Percentiles rank a stretch among this genome's conserved stretches.
These are phyloP conservation scores for Helminthosporium solani DNA, from an alignment of 2,329 filamentous ascomycete genomes.

Conservation along the genomic window DNA sequence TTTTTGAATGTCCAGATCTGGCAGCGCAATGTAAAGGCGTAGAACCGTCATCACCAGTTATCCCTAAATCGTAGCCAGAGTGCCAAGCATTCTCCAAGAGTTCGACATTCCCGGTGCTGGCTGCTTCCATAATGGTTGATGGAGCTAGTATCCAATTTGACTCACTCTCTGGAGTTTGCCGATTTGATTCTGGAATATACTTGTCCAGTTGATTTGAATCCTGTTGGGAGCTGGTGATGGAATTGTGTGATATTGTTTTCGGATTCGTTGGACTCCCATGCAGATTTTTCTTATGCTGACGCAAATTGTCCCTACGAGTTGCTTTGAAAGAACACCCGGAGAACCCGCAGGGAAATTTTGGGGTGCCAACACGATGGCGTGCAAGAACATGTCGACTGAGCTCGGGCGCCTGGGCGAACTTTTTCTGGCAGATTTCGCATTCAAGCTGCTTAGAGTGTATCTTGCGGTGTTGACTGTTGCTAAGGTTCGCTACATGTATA, in stretches of 20 bases:
- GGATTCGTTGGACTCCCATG: too few relatives aligned
- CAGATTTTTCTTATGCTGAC: not conserved
- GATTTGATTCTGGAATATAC: too few relatives aligned
- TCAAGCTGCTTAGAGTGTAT: conserved; percentile 12
- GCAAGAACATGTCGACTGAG: conserved; percentile 7
- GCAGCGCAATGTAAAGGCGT: conserved; percentile 18
- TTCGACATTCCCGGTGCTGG: conserved; percentile 4
- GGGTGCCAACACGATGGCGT: conserved; percentile 9
- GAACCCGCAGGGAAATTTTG: conserved; percentile 5
- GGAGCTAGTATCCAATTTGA: too few relatives aligned
- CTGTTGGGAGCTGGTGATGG: too few relatives aligned
- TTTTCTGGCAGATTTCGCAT: conserved; percentile 7
- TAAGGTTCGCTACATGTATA: not conserved
- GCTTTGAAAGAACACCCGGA: conserved; percentile 5
- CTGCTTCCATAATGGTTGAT: conserved; percentile 6
- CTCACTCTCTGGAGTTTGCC: not conserved
- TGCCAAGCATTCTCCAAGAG: conserved; percentile 1
- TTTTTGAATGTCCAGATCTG: conserved; percentile 7
- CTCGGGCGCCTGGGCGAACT: conserved; percentile 9
- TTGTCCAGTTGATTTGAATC: not conserved
- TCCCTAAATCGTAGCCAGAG: conserved; percentile 2
- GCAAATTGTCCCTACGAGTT: conserved; percentile 13
- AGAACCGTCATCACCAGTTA: conserved; percentile 11
- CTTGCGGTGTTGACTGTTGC: conserved; percentile 11
- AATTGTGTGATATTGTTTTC: not conserved